Conservation (phyloP, 768 basidiomycete species). For the Russula abietina region DNA sequence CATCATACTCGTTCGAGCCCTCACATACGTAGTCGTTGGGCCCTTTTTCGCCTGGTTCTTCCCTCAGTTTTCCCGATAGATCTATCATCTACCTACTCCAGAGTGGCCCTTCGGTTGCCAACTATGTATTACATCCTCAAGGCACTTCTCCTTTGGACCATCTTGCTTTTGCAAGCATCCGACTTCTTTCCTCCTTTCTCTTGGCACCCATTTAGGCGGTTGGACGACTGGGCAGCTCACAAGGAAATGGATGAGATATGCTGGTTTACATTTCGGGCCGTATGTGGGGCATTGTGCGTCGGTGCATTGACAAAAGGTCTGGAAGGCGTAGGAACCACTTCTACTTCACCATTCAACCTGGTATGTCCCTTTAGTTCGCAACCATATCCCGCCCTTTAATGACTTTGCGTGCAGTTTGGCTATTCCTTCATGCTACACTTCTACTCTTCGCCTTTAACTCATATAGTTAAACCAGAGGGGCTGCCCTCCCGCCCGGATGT, state of each 20-base stretch:
- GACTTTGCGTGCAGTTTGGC: slow-evolving; percentile 45
- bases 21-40: slow-evolving; percentile 24
- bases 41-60: slow-evolving; percentile 29
- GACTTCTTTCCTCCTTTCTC: slow-evolving; percentile 36
- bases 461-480: slow-evolving; percentile 38
- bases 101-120: slow-evolving; percentile 55
- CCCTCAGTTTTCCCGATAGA: slow-evolving; percentile 56
- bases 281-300: slow-evolving; percentile 58
- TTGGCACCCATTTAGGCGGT: slow-evolving; percentile 30
- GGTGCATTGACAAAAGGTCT: slow-evolving; percentile 63
- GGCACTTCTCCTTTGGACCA: slow-evolving; percentile 50
- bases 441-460: slow-evolving; percentile 61
- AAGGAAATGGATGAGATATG: slow-evolving; percentile 59
- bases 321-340: slow-evolving; percentile 49
- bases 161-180: slow-evolving; percentile 54
- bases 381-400: not conserved
- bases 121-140: slow-evolving; percentile 56
- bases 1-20: slow-evolving; percentile 27
- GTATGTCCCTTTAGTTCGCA: slow-evolving; percentile 32
- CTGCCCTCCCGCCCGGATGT: slow-evolving; percentile 61
- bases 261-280: slow-evolving; percentile 67
- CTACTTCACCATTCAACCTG: slow-evolving; percentile 63
- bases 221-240: slow-evolving; percentile 42
- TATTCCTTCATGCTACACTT: slow-evolving; percentile 73
- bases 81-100: slow-evolving; percentile 51